Percentiles rank a stretch among this genome's conserved stretches.
Conservation (phyloP, 2,329 filamentous ascomycete species). For the Beauveria bassiana region DNA sequence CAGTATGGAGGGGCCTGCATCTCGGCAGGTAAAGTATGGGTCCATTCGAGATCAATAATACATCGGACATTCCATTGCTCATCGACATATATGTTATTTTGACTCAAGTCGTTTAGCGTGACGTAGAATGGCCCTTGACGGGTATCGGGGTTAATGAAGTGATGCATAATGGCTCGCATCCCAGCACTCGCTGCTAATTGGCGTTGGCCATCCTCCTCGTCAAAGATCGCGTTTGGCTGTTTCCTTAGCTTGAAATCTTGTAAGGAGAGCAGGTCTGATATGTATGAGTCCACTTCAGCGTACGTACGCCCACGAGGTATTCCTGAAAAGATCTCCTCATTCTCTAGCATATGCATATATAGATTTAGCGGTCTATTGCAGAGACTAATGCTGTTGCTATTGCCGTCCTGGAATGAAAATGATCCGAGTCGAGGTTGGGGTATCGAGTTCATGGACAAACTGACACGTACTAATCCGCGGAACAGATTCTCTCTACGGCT, state of each 20-base stretch:
- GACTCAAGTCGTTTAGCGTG: conserved; percentile 27
- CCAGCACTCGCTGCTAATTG: conserved; percentile 22
- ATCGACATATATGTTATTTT: conserved; percentile 29
- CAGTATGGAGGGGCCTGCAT: neutral
- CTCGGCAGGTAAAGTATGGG: neutral
- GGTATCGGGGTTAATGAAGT: conserved; percentile 17
- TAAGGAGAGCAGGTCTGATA: conserved; percentile 23
- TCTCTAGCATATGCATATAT: conserved; percentile 25
- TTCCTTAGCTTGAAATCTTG: conserved; percentile 26
- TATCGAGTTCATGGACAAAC: conserved; percentile 17
- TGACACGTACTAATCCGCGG: conserved; percentile 19
- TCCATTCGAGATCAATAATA: conserved; percentile 18
- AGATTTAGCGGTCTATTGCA: conserved; percentile 27
- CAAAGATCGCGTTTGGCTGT: conserved; percentile 25
- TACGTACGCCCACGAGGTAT: conserved; percentile 26
- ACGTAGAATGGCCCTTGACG: conserved; percentile 24
- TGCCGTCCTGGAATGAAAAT: conserved; percentile 18
- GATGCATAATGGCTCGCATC: conserved; percentile 21
- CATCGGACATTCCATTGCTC: conserved; percentile 22
- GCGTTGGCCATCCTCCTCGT: conserved; percentile 19
- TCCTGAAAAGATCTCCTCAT: conserved; percentile 23
- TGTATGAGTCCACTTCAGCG: conserved; percentile 20
- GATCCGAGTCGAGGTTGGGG: conserved; percentile 12
- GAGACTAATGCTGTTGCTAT: conserved; percentile 17
- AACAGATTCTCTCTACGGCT: conserved; percentile 17